Conservation (phyloP, 2,329 filamentous ascomycete species). For the Nothophoma quercina region DNA sequence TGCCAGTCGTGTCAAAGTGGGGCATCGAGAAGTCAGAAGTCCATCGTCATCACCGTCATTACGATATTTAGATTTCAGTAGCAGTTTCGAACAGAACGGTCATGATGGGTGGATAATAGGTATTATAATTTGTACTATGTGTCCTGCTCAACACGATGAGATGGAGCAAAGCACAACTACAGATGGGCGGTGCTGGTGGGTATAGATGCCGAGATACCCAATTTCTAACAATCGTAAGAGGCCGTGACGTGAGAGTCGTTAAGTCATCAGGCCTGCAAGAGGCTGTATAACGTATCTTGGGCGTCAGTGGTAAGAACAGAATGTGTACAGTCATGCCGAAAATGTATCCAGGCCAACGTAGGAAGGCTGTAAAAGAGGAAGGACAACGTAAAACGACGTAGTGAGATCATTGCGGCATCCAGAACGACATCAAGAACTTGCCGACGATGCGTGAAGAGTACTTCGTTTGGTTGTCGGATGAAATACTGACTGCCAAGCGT, state of each 20-base stretch:
- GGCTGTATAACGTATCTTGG: slow-evolving; percentile 6
- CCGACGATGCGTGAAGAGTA: slow-evolving; percentile 55
- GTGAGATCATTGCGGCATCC: slow-evolving; percentile 31
- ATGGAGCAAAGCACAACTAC: too few relatives aligned
- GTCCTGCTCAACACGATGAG: too few relatives aligned
- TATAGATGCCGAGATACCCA: too few relatives aligned
- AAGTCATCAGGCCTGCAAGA: slow-evolving; percentile 5
- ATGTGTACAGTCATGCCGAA: background rate
- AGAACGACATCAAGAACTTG: slow-evolving; percentile 52
- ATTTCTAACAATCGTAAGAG: too few relatives aligned
- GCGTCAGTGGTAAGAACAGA: background rate
- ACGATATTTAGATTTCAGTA: too few relatives aligned
- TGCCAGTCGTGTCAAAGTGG: background rate
- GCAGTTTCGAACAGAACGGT: too few relatives aligned
- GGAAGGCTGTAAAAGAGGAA: background rate
- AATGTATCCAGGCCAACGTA: background rate
- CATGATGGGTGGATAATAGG: too few relatives aligned
- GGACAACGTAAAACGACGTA: background rate
- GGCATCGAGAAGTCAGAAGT: background rate
- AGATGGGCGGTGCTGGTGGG: too few relatives aligned
- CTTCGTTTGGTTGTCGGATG: slow-evolving; percentile 47
- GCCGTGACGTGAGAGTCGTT: slow-evolving; percentile 8
- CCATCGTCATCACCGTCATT: too few relatives aligned
- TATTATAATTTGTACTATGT: too few relatives aligned
- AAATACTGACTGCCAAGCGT: slow-evolving; percentile 50